Evolutionary conservation across 805 yeast species (phyloP).

Genomic region (Barnettozyma californica): DNA sequence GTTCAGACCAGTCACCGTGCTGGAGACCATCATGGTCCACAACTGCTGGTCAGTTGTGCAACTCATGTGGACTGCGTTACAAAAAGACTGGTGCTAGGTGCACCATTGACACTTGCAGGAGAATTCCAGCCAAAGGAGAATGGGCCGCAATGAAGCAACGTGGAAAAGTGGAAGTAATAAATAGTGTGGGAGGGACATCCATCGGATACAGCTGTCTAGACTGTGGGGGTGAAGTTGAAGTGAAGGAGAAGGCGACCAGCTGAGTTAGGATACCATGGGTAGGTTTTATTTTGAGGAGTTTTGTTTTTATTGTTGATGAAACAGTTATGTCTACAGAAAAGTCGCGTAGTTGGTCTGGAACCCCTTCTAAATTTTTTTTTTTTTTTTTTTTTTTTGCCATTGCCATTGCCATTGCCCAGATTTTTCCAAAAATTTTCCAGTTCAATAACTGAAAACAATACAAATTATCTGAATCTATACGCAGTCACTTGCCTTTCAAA

Average conservation of each 20-base stretch:
- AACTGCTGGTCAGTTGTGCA: conserved; percentile 90
- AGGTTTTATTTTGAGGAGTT: background rate
- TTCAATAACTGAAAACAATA: too few relatives aligned
- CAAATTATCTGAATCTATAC: background rate
- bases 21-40: conserved; percentile 98
- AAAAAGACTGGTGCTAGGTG: conserved; percentile 94
- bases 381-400: background rate
- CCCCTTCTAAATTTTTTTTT: background rate
- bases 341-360: too few relatives aligned
- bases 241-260: conserved; percentile 22
- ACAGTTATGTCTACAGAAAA: too few relatives aligned
- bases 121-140: conserved; percentile 95
- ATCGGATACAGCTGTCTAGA: conserved; percentile 49
- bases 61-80: conserved; percentile 91
- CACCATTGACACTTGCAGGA: conserved; percentile 63
- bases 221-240: conserved; percentile 54
- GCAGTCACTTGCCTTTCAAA: background rate
- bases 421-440: background rate
- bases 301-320: background rate
- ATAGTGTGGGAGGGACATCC: conserved; percentile 23
- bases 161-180: conserved; percentile 38
- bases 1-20: conserved; percentile 88
- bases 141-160: conserved; percentile 81
- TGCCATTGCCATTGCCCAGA: too few relatives aligned
- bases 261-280: background rate